These are phyloP conservation scores for Zygoascus flipseniorum DNA, from an alignment of 805 yeast genomes.

Conservation along the genomic window DNA sequence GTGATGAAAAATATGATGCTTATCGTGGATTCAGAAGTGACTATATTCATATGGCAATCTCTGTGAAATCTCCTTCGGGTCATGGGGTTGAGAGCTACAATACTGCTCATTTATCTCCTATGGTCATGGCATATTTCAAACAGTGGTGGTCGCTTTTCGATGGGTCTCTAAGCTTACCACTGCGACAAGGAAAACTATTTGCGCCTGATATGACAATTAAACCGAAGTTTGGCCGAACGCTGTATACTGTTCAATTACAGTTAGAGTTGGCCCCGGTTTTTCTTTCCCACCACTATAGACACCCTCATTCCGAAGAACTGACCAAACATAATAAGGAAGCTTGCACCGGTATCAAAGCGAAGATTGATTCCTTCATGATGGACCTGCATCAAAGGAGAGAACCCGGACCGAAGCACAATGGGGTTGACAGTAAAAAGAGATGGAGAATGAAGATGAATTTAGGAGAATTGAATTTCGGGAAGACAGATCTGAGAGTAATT, in stretches of 20 bases:
- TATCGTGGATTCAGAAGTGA: slow-evolving; percentile 74
- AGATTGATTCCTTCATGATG: slow-evolving; percentile 45
- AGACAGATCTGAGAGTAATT: slow-evolving; percentile 61
- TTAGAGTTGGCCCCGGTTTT: slow-evolving; percentile 66
- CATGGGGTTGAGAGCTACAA: slow-evolving; percentile 36
- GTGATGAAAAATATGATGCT: slow-evolving; percentile 58
- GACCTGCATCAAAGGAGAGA: slow-evolving; percentile 57
- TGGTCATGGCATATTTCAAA: slow-evolving; percentile 56
- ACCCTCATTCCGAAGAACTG: slow-evolving; percentile 33
- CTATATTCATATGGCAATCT: slow-evolving; percentile 64
- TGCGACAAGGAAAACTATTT: slow-evolving; percentile 67
- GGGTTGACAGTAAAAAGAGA: slow-evolving; percentile 21
- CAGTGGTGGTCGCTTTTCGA: slow-evolving; percentile 82
- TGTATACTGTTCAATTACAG: slow-evolving; percentile 71
- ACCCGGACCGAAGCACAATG: slow-evolving; percentile 13
- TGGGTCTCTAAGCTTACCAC: slow-evolving; percentile 71
- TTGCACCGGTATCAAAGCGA: slow-evolving; percentile 61
- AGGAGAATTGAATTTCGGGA: slow-evolving; percentile 62
- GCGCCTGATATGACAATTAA: slow-evolving; percentile 15
- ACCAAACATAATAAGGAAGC: slow-evolving; percentile 37
- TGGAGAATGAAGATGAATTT: slow-evolving; percentile 47
- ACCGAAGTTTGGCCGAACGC: slow-evolving; percentile 61
- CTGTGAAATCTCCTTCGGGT: slow-evolving; percentile 26
- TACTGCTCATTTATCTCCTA: slow-evolving; percentile 70
- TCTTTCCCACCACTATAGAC: slow-evolving; percentile 60